A percentile compares a stretch with the other conserved stretches of the same genome.
Conservation (phyloP, 2,329 filamentous ascomycete species). For the Penicillium nordicum region DNA sequence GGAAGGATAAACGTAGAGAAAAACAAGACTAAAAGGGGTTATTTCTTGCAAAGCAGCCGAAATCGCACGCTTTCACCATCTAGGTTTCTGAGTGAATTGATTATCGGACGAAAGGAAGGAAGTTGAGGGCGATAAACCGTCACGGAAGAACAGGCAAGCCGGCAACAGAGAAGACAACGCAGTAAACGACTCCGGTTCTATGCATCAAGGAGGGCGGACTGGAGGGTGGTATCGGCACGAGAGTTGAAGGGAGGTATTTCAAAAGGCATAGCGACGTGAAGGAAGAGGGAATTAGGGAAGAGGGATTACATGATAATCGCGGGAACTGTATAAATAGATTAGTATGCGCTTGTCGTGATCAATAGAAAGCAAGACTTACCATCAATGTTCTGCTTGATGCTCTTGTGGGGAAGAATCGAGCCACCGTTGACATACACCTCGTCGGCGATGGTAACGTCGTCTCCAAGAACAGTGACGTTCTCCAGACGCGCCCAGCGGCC, state of each 20-base stretch:
- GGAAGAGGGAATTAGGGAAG: constrained; percentile 9
- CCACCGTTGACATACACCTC: constrained; percentile 98
- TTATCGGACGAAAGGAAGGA: constrained; percentile 17
- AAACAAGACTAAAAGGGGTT: constrained; percentile 22
- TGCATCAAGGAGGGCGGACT: constrained; percentile 30
- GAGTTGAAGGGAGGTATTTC: constrained; percentile 20
- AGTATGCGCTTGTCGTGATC: background rate
- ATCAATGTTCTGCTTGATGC: constrained; percentile 97
- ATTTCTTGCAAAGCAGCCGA: constrained; percentile 20
- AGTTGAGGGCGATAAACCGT: constrained; percentile 16
- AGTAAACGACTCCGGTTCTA: constrained; percentile 39
- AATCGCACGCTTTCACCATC: constrained; percentile 29
- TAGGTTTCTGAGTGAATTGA: constrained; percentile 29
- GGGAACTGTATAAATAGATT: constrained; percentile 34
- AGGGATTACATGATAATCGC: constrained; percentile 49
- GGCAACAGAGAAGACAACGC: constrained; percentile 26
- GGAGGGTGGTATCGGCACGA: constrained; percentile 25
- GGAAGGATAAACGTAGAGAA: constrained; percentile 9
- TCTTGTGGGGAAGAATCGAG: constrained; percentile 94
- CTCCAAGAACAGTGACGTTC: constrained; percentile 96
- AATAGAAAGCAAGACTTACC: constrained; percentile 44
- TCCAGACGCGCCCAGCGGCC: constrained; percentile 94
- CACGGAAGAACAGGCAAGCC: constrained; percentile 18
- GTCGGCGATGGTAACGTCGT: constrained; percentile 96
- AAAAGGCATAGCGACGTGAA: constrained; percentile 30